Evolutionary conservation across 1,139 yeast genomes (phyloP).

Genomic region (Eremothecium sinecaudum): DNA sequence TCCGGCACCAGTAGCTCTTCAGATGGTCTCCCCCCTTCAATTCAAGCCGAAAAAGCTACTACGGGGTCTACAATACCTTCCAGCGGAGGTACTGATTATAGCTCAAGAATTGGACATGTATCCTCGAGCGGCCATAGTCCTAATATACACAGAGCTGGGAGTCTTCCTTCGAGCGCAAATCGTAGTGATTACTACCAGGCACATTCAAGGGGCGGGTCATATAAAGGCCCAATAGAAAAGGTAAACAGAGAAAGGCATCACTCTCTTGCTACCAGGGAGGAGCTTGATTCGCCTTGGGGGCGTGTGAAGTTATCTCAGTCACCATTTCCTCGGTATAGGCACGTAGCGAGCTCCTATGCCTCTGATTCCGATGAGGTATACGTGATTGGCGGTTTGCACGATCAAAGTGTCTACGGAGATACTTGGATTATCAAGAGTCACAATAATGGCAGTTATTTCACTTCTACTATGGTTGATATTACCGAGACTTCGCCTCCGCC

Average conservation of each 20-base stretch:
- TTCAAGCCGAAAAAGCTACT: constrained; percentile 28
- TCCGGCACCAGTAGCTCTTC: neutral
- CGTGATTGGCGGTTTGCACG: constrained; percentile 92
- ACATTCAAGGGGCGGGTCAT: neutral
- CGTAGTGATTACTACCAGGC: neutral
- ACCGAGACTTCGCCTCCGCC: constrained; percentile 80
- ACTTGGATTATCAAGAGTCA: constrained; percentile 69
- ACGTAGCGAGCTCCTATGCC: constrained; percentile 67
- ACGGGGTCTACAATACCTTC: too few species aligned
- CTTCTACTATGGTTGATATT: constrained; percentile 58
- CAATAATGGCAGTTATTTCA: constrained; percentile 34
- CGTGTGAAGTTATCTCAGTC: constrained; percentile 60
- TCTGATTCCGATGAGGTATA: constrained; percentile 78
- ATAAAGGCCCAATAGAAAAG: neutral
- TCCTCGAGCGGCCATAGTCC: neutral
- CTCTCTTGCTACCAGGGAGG: constrained; percentile 4
- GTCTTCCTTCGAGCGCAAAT: neutral
- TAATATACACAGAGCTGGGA: neutral
- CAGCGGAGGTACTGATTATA: neutral
- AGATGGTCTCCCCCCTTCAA: neutral
- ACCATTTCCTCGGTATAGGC: constrained; percentile 93
- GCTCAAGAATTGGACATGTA: neutral
- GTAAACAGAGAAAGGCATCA: too few species aligned
- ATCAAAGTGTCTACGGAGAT: constrained; percentile 88
- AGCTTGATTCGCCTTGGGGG: constrained; percentile 55